Base-by-base conservation (phyloP, 768 basidiomycete genomes). In the Kwoniella pini region DNA sequence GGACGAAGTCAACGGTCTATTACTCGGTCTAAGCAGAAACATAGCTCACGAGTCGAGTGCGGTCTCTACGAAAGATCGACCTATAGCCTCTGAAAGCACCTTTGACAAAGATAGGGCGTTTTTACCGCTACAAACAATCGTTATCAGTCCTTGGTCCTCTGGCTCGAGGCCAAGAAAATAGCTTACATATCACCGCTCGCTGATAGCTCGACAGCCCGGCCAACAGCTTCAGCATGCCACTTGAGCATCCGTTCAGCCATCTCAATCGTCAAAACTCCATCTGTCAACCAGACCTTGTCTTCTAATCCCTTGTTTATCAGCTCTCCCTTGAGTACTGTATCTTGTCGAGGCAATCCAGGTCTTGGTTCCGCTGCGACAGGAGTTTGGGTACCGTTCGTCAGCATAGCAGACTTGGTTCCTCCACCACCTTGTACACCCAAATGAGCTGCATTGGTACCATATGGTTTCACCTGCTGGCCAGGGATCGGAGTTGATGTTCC, bases 191-290 rank as follows among this genome's bases (percentile, higher is more conserved):
- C 96, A 42, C 84, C 86, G 7, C 84, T 72, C 11, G 87, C 79
- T 71, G 87, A 93, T 46, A 99, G 81, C 78, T 98, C 96, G 11
- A 94, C 90, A 65, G 91, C 94, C 68, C 96, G 81, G 3, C 96
- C 95, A 27, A 96, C 87, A 4, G 93, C 91, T 76, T 99, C 96
- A 1, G 96, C 95, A 78, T 99, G 96, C 93, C 95, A 97, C 77
- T 87, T 90, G 15, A 98, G 80, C 87, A 98, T 93, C 69, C 84
- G 87, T 81, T 95, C 92, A 1, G 92, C 90, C 10, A 86, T 80
- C 39, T 86, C 85, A 2, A 96, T 80, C 45, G 81, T 87, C 33
- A 97, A 80, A 30, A 85, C 68, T 11, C 95, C 95, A 71, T 98
- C 95, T 63, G 89, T 88, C 54, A 91, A 89, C 39, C 83, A 83